Conservation (phyloP, 2,329 filamentous ascomycete species). For the Alternaria triticina region DNA sequence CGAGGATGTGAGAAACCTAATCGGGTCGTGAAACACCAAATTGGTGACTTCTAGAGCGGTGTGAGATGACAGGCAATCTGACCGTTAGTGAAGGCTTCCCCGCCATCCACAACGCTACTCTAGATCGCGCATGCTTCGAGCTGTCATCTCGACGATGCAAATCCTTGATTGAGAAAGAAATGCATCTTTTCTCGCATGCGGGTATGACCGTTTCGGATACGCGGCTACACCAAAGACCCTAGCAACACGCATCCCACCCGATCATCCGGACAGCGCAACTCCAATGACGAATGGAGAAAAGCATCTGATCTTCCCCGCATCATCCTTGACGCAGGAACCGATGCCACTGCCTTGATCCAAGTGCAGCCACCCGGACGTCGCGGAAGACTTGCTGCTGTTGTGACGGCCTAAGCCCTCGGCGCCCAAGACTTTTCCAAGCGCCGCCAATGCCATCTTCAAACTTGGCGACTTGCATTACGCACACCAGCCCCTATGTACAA, state of each 20-base stretch:
- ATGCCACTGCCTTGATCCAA: neutral
- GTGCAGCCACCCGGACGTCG: constrained; percentile 1
- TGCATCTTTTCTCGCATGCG: neutral
- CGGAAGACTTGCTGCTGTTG: constrained; percentile 1
- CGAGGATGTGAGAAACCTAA: neutral
- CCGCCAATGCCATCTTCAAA: constrained; percentile 12
- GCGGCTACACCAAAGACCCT: neutral
- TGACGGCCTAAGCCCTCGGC: constrained; percentile 1
- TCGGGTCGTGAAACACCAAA: neutral
- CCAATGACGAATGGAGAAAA: neutral
- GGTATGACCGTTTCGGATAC: neutral
- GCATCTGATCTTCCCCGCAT: constrained; percentile 1
- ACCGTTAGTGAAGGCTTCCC: neutral
- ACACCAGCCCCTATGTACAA: constrained; percentile 4
- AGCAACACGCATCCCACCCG: neutral
- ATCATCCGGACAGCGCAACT: neutral
- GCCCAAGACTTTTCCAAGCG: constrained; percentile 12
- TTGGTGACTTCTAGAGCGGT: neutral
- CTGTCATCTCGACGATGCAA: neutral
- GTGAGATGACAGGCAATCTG: neutral
- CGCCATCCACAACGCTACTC: neutral
- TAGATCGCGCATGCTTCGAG: neutral
- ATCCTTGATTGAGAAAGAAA: neutral
- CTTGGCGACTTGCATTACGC: constrained; percentile 24
- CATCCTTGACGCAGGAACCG: constrained; percentile 1